Conservation (phyloP, 1,139 yeast species). For the Kodamaea sp. region DNA sequence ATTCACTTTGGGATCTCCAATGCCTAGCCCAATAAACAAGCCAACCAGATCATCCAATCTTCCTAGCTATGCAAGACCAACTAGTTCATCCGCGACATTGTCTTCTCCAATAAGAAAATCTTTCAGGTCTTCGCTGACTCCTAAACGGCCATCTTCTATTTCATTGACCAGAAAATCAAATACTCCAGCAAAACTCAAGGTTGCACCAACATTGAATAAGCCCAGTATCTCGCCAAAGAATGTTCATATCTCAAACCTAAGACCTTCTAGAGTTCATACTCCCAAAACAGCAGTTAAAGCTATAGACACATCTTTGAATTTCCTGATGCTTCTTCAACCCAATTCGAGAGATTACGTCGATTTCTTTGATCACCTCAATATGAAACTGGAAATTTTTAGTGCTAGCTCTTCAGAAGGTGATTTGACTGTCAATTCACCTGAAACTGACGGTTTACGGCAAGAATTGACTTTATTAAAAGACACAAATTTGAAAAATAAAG, state of each 20-base stretch:
- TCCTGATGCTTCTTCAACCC: too few relatives aligned
- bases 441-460: not conserved
- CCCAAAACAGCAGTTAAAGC: too few relatives aligned
- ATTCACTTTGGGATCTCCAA: constrained; percentile 16
- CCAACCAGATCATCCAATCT: constrained; percentile 3
- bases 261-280: too few relatives aligned
- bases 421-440: constrained; percentile 2
- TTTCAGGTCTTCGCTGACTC: not conserved
- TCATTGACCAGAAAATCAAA: constrained; percentile 6
- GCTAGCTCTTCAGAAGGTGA: constrained; percentile 1
- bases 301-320: too few relatives aligned
- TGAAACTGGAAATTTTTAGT: too few relatives aligned
- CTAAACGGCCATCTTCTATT: not conserved
- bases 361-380: too few relatives aligned
- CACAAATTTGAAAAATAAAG: constrained; percentile 7
- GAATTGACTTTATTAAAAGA: constrained; percentile 6
- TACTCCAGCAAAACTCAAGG: constrained; percentile 10
- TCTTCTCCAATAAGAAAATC: not conserved
- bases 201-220: constrained; percentile 8
- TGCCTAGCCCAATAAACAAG: constrained; percentile 6
- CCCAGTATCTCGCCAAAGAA: constrained; percentile 6
- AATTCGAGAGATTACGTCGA: too few relatives aligned
- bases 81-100: constrained; percentile 19
- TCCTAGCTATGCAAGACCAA: constrained; percentile 34
- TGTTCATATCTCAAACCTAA: too few relatives aligned